Evolutionary conservation across 768 basidiomycete species (phyloP).

Genomic region (Coprinopsis strossmayeri): DNA sequence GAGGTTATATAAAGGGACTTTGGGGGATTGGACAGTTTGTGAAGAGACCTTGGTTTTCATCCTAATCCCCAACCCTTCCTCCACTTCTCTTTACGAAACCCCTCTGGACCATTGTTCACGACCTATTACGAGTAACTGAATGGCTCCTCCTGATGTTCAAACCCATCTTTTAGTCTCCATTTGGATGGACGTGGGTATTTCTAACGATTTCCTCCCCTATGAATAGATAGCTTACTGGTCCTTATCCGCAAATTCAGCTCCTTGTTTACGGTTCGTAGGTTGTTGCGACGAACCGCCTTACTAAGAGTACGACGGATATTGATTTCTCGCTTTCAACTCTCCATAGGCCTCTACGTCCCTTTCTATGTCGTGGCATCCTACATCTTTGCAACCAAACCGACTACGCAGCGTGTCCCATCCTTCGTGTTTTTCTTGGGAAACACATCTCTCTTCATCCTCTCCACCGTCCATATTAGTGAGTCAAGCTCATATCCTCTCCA

Average conservation of each 20-base stretch:
- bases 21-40: no score
- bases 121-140: not conserved
- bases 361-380: slow-evolving; percentile 3
- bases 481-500: not conserved
- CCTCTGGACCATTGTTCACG: no score
- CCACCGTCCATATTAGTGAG: slow-evolving; percentile 14
- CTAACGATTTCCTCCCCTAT: no score
- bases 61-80: no score
- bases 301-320: no score
- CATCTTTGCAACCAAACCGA: not conserved
- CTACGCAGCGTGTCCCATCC: not conserved
- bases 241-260: not conserved
- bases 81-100: no score
- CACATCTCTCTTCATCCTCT: slow-evolving; percentile 5
- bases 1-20: no score
- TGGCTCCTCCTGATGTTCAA: not conserved
- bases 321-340: no score
- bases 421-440: not conserved
- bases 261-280: not conserved
- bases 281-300: no score
- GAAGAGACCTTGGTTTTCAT: no score
- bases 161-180: not conserved
- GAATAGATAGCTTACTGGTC: no score
- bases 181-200: not conserved
- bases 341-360: not conserved